Conservation (phyloP, 2,329 filamentous ascomycete species). For the Xylaria sp. region DNA sequence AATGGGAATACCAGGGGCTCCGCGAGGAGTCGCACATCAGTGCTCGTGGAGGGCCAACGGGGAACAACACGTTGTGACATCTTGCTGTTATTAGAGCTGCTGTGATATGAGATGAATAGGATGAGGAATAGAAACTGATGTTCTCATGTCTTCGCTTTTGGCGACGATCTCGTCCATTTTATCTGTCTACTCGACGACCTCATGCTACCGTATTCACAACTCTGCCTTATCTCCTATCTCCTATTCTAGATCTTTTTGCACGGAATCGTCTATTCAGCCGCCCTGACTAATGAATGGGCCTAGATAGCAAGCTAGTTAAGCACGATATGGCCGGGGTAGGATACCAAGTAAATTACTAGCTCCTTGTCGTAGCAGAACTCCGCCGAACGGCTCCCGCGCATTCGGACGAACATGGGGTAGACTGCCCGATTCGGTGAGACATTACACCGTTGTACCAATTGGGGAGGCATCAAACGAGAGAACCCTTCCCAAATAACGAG, state of each 20-base stretch:
- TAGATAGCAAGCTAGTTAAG: no score
- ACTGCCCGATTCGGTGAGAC: neutral
- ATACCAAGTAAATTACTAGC: no score
- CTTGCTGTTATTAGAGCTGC: neutral
- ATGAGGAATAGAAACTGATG: neutral
- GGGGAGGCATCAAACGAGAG: no score
- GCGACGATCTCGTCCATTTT: neutral
- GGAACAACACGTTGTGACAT: slow-evolving; percentile 14
- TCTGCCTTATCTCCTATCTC: neutral
- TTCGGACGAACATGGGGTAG: neutral
- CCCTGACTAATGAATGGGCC: neutral
- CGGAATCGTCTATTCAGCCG: neutral
- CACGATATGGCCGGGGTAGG: no score
- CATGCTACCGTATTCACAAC: neutral
- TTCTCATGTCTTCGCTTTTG: neutral
- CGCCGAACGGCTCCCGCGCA: slow-evolving; percentile 1
- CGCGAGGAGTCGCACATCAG: slow-evolving; percentile 1
- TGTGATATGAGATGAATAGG: neutral
- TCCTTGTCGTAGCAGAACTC: no score
- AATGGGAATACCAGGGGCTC: slow-evolving; percentile 43
- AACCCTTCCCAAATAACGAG: no score
- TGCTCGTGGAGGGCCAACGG: slow-evolving; percentile 17
- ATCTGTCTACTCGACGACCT: neutral
- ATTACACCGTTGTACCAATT: neutral
- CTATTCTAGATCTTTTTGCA: no score